Conservation (phyloP, 805 yeast genomes). For the Saccharomyces kudriavzevii region DNA sequence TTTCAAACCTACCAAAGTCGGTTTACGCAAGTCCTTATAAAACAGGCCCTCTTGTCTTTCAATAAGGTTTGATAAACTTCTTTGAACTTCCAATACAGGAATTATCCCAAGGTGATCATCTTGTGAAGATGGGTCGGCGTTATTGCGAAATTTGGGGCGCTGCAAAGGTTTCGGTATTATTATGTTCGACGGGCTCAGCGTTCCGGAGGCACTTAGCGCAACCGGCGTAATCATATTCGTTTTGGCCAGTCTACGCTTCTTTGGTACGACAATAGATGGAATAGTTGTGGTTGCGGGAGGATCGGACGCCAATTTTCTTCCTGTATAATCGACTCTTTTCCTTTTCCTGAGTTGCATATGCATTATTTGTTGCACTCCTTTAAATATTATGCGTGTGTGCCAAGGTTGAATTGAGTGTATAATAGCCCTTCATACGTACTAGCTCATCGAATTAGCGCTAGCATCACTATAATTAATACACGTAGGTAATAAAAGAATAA, state of each 20-base stretch:
- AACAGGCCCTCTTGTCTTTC: constrained; percentile 11
- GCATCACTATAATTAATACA: constrained; percentile 3
- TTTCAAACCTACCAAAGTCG: constrained; percentile 15
- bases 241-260: neutral
- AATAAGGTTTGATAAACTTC: constrained; percentile 6
- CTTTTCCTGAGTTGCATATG: constrained; percentile 11
- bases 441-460: neutral
- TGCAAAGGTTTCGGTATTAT: neutral
- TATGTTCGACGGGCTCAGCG: neutral
- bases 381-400: neutral
- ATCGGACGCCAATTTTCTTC: neutral
- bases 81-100: neutral
- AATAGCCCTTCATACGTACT: too few relatives aligned
- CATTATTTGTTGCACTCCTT: neutral
- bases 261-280: neutral
- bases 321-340: constrained; percentile 8
- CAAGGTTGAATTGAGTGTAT: neutral
- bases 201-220: neutral
- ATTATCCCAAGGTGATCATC: neutral
- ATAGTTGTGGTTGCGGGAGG: neutral
- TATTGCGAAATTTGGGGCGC: neutral
- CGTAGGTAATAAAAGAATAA: neutral
- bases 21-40: constrained; percentile 12
- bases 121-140: neutral
- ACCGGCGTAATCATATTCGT: neutral